Evolutionary conservation across 352 stramenopile genomes (phyloP).

Genomic region (Detonula confervacea): DNA sequence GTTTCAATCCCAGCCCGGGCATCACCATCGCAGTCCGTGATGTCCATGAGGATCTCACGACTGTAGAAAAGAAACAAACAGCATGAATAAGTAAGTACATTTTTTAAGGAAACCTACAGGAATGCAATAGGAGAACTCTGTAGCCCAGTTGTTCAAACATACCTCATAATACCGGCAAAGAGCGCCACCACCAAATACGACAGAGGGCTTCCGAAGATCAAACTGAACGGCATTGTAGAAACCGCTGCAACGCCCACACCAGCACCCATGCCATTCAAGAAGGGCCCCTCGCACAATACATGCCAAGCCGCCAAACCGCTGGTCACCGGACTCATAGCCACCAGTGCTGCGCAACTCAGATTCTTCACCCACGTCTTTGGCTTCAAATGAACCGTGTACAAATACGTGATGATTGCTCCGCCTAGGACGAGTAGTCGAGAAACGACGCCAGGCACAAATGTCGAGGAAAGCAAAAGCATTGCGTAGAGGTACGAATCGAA

Average conservation of each 20-base stretch:
- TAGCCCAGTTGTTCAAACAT: conserved; percentile 3
- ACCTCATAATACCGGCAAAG: conserved; percentile 67
- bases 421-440: conserved; percentile 60
- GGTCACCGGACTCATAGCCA: conserved; percentile 69
- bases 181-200: conserved; percentile 49
- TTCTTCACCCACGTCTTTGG: conserved; percentile 81
- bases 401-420: conserved; percentile 71
- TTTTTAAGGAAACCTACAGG: no score
- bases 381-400: conserved; percentile 79
- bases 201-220: conserved; percentile 34
- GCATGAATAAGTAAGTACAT: background rate
- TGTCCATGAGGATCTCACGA: conserved; percentile 79
- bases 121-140: no score
- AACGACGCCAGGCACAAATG: conserved; percentile 62
- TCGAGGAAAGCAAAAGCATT: conserved; percentile 51
- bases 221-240: background rate
- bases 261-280: background rate
- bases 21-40: conserved; percentile 67
- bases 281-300: conserved; percentile 17
- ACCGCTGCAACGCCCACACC: background rate
- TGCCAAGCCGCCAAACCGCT: conserved; percentile 58
- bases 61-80: conserved; percentile 2
- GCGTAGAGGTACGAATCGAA: conserved; percentile 74
- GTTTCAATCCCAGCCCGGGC: conserved; percentile 51
- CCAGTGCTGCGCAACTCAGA: conserved; percentile 66